phyloP scores from a whole-genome alignment of 1,139 yeast species.

The Pneumocystis wakefieldiae region DNA sequence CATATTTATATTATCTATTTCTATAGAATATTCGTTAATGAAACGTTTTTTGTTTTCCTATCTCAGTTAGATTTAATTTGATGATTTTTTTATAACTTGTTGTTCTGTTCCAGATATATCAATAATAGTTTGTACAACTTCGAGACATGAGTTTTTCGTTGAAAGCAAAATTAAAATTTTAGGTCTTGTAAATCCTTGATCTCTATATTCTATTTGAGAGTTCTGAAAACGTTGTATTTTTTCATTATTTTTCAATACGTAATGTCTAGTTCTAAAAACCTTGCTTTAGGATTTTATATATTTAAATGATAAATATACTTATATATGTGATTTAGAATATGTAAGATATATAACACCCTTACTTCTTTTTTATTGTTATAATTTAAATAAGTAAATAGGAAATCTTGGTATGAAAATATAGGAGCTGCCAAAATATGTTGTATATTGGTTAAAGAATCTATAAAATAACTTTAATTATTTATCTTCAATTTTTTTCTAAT shows the following conservation, averaged over 20 bases:
- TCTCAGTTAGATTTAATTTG: conserved; percentile 2
- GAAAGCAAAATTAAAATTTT: conserved; percentile 73
- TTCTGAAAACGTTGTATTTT: conserved; percentile 31
- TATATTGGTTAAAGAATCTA: conserved; percentile 23
- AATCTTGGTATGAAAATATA: conserved; percentile 58
- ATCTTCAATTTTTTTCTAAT: background rate
- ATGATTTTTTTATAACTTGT: conserved; percentile 24
- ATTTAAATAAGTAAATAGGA: conserved; percentile 46
- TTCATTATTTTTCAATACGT: conserved; percentile 57
- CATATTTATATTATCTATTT: conserved; percentile 20
- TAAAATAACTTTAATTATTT: background rate
- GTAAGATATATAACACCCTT: conserved; percentile 51
- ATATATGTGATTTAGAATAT: conserved; percentile 64
- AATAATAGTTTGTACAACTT: conserved; percentile 49
- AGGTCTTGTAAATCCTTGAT: conserved; percentile 93
- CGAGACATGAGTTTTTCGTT: conserved; percentile 64
- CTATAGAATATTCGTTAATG: conserved; percentile 48
- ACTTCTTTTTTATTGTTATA: conserved; percentile 33
- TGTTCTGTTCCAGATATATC: conserved; percentile 45
- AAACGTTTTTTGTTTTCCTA: conserved; percentile 72
- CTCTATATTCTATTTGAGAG: conserved; percentile 45
- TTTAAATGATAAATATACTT: conserved; percentile 8
- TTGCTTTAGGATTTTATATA: conserved; percentile 18
- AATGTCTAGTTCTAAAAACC: conserved; percentile 50
- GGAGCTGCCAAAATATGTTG: conserved; percentile 40